Percentiles rank a stretch among this genome's conserved stretches.
Evolutionary conservation across 768 basidiomycete genomes (phyloP).

Genomic region (Naganishia friedmannii): DNA sequence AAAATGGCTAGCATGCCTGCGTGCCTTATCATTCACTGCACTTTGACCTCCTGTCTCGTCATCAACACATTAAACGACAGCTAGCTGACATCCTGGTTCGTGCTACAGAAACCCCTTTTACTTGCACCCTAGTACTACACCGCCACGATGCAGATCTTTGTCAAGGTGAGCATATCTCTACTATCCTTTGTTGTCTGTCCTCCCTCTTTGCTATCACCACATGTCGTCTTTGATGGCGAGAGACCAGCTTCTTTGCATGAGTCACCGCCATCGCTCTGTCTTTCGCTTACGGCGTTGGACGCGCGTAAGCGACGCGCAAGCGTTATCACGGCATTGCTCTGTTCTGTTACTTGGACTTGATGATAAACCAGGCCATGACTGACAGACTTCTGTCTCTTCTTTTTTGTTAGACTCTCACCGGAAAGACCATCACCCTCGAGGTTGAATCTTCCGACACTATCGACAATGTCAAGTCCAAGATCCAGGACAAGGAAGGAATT

Average conservation of each 20-base stretch:
- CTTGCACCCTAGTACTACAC: background rate
- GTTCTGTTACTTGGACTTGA: no score
- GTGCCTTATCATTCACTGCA: no score
- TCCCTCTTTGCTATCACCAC: background rate
- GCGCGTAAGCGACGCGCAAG: constrained; percentile 9
- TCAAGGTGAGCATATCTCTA: constrained; percentile 40
- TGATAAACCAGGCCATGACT: constrained; percentile 89
- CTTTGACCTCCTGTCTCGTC: background rate
- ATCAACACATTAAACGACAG: background rate
- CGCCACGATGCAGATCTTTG: constrained; percentile 44
- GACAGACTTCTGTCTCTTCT: constrained; percentile 66
- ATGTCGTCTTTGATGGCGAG: background rate
- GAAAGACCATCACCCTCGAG: constrained; percentile 71
- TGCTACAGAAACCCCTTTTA: background rate
- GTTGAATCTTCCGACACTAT: no score
- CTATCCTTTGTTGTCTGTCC: background rate
- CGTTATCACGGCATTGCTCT: constrained; percentile 15
- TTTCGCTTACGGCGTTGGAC: constrained; percentile 20
- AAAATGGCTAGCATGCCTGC: background rate
- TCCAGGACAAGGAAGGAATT: constrained; percentile 53
- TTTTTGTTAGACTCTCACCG: constrained; percentile 57
- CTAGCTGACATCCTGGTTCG: background rate
- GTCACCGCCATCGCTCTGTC: constrained; percentile 28
- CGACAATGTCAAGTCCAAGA: constrained; percentile 55
- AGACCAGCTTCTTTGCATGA: constrained; percentile 16